A percentile compares a stretch with the other conserved stretches of the same genome.
Evolutionary conservation across 352 stramenopile genomes (phyloP).

Genomic region (Blastocystis hominis): DNA sequence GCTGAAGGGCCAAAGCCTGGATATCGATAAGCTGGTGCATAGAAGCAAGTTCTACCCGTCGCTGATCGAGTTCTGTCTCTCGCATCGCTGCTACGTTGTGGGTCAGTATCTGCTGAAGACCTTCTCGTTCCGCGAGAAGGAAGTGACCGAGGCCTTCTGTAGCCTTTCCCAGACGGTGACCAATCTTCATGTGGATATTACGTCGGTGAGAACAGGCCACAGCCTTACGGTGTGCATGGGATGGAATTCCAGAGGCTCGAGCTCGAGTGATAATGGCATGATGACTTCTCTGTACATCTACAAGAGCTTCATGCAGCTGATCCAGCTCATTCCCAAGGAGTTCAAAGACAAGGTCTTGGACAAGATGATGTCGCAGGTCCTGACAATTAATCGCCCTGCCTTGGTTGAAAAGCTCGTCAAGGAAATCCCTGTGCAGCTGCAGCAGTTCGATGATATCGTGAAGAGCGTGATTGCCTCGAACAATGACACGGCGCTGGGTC

Average conservation of each 20-base stretch:
- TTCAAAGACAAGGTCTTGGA: background rate
- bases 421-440: background rate
- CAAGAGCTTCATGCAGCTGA: background rate
- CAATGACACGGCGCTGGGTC: background rate
- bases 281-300: background rate
- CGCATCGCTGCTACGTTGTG: background rate
- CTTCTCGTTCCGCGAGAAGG: slow-evolving; percentile 42
- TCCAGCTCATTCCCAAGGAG: background rate
- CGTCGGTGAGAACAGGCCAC: background rate
- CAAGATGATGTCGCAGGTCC: background rate
- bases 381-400: background rate
- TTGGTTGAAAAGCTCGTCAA: background rate
- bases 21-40: background rate
- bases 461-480: background rate
- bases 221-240: background rate
- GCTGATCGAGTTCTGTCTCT: background rate
- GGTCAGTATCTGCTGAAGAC: background rate
- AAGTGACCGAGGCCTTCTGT: background rate
- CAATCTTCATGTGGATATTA: background rate
- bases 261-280: background rate
- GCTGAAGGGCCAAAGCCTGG: background rate
- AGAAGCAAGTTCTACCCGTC: background rate
- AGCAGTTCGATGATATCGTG: slow-evolving; percentile 4
- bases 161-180: background rate
- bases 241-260: background rate